Evolutionary conservation across 2,329 filamentous ascomycete species (phyloP).

Genomic region (Pezicula radicicola): DNA sequence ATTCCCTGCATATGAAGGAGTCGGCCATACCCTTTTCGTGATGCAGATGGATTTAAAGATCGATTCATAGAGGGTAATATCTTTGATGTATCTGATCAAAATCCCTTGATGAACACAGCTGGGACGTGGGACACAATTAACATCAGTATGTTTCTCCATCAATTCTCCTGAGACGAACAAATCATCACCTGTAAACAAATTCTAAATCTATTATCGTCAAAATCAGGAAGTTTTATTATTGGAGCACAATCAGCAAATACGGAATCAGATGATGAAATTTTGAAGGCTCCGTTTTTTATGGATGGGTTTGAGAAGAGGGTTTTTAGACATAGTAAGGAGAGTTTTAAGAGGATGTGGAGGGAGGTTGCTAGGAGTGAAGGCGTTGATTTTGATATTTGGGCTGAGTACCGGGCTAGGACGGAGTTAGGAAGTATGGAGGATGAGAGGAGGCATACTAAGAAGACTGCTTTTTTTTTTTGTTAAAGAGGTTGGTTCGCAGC

Average conservation of each 20-base stretch:
- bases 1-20: constrained; percentile 27
- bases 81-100: constrained; percentile 16
- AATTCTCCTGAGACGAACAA: constrained; percentile 36
- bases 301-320: not conserved
- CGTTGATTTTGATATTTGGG: not conserved
- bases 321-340: not conserved
- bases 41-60: constrained; percentile 24
- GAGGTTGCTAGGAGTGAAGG: not conserved
- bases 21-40: constrained; percentile 33
- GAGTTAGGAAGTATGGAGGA: not conserved
- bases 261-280: not conserved
- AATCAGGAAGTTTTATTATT: not conserved
- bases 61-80: constrained; percentile 28
- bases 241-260: not conserved
- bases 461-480: not conserved
- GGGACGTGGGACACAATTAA: constrained; percentile 37
- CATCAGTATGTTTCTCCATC: constrained; percentile 38
- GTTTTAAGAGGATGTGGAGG: not conserved
- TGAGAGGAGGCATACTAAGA: not conserved
- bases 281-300: not conserved
- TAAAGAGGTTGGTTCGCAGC: not conserved
- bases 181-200: not conserved
- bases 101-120: constrained; percentile 23
- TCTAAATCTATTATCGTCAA: not conserved
- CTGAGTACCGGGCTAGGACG: not conserved